phyloP scores from a whole-genome alignment of 2,329 filamentous ascomycete species.

The Fusarium humuli region DNA sequence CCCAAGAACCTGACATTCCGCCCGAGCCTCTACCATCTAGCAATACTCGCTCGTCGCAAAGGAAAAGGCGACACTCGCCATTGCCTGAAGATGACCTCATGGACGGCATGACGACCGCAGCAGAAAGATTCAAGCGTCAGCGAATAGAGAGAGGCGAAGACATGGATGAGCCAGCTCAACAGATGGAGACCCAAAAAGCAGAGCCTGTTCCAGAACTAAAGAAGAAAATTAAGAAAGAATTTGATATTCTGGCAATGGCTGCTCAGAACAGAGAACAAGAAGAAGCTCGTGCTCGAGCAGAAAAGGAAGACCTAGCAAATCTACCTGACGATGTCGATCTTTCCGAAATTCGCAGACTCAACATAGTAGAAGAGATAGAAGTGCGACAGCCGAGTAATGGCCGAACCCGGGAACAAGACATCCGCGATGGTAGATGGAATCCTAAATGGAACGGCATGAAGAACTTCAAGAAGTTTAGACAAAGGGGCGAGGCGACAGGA shows the following conservation, averaged over 20 bases:
- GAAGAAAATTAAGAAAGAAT: conserved; percentile 68
- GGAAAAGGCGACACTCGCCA: conserved; percentile 61
- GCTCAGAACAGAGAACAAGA: conserved; percentile 72
- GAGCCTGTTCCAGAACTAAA: conserved; percentile 46
- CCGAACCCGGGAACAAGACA: conserved; percentile 60
- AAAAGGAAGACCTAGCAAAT: conserved; percentile 65
- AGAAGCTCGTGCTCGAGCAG: conserved; percentile 69
- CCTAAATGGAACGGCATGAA: conserved; percentile 92
- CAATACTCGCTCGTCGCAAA: conserved; percentile 47
- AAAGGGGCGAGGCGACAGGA: conserved; percentile 62
- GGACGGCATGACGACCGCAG: conserved; percentile 79
- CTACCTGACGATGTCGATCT: conserved; percentile 75
- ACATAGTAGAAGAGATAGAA: conserved; percentile 81
- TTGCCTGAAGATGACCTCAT: conserved; percentile 68
- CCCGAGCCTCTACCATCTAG: conserved; percentile 39
- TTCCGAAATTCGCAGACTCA: conserved; percentile 76
- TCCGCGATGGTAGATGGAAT: conserved; percentile 76
- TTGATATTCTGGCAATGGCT: conserved; percentile 76
- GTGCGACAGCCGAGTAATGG: conserved; percentile 58
- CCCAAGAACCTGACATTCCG: conserved; percentile 57
- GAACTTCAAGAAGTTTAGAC: conserved; percentile 92
- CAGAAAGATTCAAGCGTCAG: conserved; percentile 82
- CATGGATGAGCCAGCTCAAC: conserved; percentile 50
- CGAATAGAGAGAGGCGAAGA: conserved; percentile 71
- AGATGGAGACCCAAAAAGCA: conserved; percentile 40